Evolutionary conservation across 805 yeast species (phyloP), one percentile per base, ranked within the genome.

Genomic region (Debaryomyces tyrocola): DNA sequence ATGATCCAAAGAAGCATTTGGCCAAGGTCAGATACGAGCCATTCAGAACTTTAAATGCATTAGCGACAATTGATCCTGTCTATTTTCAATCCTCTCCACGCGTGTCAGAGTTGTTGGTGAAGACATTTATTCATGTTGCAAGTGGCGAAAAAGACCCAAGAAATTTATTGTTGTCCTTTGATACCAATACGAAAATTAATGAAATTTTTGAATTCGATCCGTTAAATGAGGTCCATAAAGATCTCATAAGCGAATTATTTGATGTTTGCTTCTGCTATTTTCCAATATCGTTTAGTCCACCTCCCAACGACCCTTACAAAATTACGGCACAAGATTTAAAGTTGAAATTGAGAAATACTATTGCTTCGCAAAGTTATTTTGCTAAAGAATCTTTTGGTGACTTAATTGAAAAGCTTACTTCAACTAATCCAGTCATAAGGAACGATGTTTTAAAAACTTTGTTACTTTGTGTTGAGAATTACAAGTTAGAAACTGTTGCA

Each of bases 121-220:
- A 75, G 33, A 63, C 85, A 0, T 91, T 86, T 52, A 59, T 88
- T 31, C 81, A 82, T 47, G 59, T 90, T 24, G 87, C 96, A 2
- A 73, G 81, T 12, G 96, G 96, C 33, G 99, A 94, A 59, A 95
- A 94, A 57, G 99, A 94, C 64, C 99, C 99, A 3, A 77, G 87
- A 49, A 94, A 95, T 64, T 71, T 94, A 51, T 61, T 94, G 55
- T 50, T 78, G 1, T 86, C 96, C 1, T 88, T 92, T 55, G 62
- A 70, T 4, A 58, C 90, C 37, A 81, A 84, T 52, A 53, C 63
- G 10, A 36, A 44, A 4, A 77, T 91, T 11, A 72, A 82, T 15
- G 48, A 59, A 17, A 56, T 55, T 3, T 68, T 82, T 21, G 51
- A 42, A 4, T 64, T 70, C 40, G 67, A 63, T 29, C 35, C 45